A percentile compares a stretch with the other conserved stretches of the same genome.
Conservation (phyloP, 2,329 filamentous ascomycete genomes). For the Polychaeton citri region DNA sequence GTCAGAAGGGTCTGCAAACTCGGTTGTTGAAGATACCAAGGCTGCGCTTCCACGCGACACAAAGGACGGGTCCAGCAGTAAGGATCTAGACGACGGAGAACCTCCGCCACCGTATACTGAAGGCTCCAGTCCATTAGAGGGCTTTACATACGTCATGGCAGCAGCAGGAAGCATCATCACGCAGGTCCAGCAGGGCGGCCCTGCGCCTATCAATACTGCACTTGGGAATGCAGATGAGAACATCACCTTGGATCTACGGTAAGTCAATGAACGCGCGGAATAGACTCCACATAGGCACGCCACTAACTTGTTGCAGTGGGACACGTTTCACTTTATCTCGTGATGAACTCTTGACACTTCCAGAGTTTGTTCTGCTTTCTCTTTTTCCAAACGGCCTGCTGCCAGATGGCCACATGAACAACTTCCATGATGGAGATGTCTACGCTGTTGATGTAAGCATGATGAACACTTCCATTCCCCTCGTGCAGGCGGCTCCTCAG, state of each 20-base stretch:
- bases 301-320: conserved; percentile 46
- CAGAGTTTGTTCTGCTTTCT: conserved; percentile 95
- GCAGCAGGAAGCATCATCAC: conserved; percentile 97
- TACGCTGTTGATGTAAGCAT: conserved; percentile 87
- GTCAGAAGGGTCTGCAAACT: conserved; percentile 36
- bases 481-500: conserved; percentile 18
- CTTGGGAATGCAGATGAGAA: conserved; percentile 82
- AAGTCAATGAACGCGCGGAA: conserved; percentile 19
- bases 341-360: conserved; percentile 87
- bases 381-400: conserved; percentile 97
- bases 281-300: not conserved
- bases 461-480: conserved; percentile 10
- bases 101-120: conserved; percentile 93
- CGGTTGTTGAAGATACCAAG: conserved; percentile 62
- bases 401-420: conserved; percentile 89
- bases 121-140: conserved; percentile 79
- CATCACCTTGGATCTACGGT: conserved; percentile 90
- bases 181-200: conserved; percentile 87
- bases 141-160: conserved; percentile 96
- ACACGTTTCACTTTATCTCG: conserved; percentile 86
- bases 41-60: conserved; percentile 68
- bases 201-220: conserved; percentile 65
- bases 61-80: conserved; percentile 62
- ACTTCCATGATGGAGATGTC: conserved; percentile 82
- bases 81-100: conserved; percentile 67